A percentile compares a stretch with the other conserved stretches of the same genome.
phyloP scores from a whole-genome alignment of 129 eudicot species.

The Ambrosia artemisiifolia region DNA sequence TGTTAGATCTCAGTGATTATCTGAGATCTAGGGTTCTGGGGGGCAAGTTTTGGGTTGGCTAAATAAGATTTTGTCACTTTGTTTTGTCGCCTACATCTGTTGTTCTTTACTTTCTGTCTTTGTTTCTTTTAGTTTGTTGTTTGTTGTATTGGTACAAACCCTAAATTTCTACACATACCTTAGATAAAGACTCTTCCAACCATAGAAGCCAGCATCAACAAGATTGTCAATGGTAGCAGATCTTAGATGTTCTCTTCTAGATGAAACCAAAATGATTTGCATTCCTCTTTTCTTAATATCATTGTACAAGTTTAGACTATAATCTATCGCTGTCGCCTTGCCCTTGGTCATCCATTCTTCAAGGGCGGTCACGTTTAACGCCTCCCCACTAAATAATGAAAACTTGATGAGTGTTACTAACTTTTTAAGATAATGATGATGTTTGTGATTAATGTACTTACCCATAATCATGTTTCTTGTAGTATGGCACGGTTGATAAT shows the following conservation, averaged over 20 bases:
- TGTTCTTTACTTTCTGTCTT: no score
- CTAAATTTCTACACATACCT: no score
- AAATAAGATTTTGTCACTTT: no score
- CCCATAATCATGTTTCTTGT: conserved; percentile 61
- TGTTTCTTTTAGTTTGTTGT: no score
- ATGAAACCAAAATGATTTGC: conserved; percentile 57
- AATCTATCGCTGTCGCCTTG: conserved; percentile 55
- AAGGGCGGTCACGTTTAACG: conserved; percentile 43
- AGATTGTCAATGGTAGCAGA: conserved; percentile 57
- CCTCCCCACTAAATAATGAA: conserved; percentile 37
- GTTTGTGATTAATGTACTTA: neutral
- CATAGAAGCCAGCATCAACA: conserved; percentile 50
- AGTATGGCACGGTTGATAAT: conserved; percentile 60
- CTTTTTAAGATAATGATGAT: neutral
- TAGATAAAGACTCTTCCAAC: conserved; percentile 58
- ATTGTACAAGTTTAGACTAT: conserved; percentile 44
- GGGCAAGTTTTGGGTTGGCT: no score
- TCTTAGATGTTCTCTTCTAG: conserved; percentile 57
- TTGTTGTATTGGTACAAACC: no score
- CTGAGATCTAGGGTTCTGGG: no score
- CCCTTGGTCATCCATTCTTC: conserved; percentile 69
- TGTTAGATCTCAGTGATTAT: no score
- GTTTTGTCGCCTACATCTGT: no score
- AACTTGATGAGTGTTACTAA: neutral
- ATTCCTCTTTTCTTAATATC: conserved; percentile 52